phyloP scores from a whole-genome alignment of 2,329 filamentous ascomycete species.

The Trichophyton verrucosum region DNA sequence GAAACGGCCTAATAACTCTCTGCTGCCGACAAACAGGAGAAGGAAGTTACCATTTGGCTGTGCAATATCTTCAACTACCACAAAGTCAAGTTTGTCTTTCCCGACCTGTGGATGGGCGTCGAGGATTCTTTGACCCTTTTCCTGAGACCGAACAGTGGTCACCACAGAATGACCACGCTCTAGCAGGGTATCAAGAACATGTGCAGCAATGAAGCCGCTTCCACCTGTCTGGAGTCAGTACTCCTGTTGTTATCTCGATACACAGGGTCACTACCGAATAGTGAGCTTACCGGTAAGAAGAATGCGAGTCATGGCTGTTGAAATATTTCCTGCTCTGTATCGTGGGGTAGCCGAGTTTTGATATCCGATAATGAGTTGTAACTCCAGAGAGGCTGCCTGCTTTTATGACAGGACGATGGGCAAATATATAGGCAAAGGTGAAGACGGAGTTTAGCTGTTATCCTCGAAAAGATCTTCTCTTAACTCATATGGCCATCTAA shows the following conservation, averaged over 20 bases:
- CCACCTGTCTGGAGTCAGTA: conserved; percentile 32
- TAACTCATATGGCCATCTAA: conserved; percentile 1
- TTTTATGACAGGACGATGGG: not conserved
- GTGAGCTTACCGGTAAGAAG: conserved; percentile 17
- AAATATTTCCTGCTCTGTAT: not conserved
- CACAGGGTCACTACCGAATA: not conserved
- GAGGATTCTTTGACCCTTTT: conserved; percentile 50
- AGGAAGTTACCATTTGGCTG: conserved; percentile 20
- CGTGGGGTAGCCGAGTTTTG: not conserved
- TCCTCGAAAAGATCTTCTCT: not conserved
- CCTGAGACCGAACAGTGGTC: conserved; percentile 49
- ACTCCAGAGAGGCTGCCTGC: no score
- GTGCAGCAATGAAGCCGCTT: conserved; percentile 53
- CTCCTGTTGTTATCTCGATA: not conserved
- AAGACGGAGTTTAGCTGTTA: not conserved
- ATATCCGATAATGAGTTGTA: not conserved
- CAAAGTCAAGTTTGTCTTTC: conserved; percentile 49
- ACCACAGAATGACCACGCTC: conserved; percentile 48
- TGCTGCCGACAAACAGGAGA: not conserved
- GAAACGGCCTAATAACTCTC: not conserved
- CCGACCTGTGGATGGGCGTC: conserved; percentile 39
- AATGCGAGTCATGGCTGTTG: conserved; percentile 16
- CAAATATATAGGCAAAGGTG: not conserved
- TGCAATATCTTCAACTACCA: conserved; percentile 61
- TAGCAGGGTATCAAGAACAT: conserved; percentile 49